Percentiles rank a stretch among this genome's conserved stretches.
phyloP scores from a whole-genome alignment of 1,139 yeast genomes.

The Protomyces macrosporus region DNA sequence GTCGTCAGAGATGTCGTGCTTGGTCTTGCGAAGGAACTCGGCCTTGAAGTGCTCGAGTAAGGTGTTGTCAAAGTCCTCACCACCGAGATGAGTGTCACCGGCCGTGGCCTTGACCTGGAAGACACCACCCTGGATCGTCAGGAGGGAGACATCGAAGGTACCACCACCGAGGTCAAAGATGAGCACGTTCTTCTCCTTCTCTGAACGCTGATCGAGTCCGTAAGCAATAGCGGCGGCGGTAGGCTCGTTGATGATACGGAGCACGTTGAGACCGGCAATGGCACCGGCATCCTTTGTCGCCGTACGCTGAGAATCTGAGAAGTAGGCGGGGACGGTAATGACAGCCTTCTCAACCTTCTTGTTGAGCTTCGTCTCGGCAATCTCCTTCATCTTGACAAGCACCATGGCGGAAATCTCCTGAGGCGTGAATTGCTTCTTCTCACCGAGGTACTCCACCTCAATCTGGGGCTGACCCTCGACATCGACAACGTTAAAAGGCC shows the following conservation, averaged over 20 bases:
- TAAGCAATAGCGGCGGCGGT: constrained; percentile 98
- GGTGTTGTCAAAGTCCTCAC: constrained; percentile 88
- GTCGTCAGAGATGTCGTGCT: constrained; percentile 65
- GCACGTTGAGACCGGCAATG: constrained; percentile 92
- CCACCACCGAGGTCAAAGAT: constrained; percentile 98
- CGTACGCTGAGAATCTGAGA: constrained; percentile 96
- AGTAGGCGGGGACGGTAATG: constrained; percentile 94
- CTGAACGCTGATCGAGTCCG: constrained; percentile 87
- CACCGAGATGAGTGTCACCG: constrained; percentile 98
- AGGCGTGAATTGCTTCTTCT: constrained; percentile 90
- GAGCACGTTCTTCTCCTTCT: constrained; percentile 76
- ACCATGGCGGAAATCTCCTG: constrained; percentile 97
- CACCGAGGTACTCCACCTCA: constrained; percentile 91
- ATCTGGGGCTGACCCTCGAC: constrained; percentile 81
- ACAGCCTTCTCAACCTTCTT: constrained; percentile 92
- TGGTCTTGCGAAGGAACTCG: constrained; percentile 81
- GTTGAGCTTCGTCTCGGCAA: constrained; percentile 93
- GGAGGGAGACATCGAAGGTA: constrained; percentile 91
- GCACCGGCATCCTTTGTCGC: constrained; percentile 99
- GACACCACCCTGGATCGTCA: constrained; percentile 91
- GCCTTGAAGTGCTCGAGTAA: constrained; percentile 70
- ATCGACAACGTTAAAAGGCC: constrained; percentile 94
- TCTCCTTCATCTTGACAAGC: constrained; percentile 92
- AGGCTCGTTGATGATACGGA: constrained; percentile 96
- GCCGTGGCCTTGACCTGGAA: constrained; percentile 97